Percentiles rank a stretch among this genome's conserved stretches.
Evolutionary conservation across 352 stramenopile genomes (phyloP).

Genomic region (Globisporangium paddicum): DNA sequence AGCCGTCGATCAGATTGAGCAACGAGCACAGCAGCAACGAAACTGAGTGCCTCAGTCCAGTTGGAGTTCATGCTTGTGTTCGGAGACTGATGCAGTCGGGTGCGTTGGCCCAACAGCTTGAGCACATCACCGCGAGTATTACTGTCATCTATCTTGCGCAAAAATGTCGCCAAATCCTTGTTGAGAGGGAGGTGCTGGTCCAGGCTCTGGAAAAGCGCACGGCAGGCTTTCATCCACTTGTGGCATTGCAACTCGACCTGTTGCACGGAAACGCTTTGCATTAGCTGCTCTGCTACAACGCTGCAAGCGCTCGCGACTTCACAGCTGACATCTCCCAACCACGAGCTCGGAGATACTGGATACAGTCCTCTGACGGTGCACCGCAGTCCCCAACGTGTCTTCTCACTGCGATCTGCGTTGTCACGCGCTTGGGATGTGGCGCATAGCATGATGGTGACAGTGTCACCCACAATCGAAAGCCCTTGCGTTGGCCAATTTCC

Average conservation of each 20-base stretch:
- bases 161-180: not conserved
- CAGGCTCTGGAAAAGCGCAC: conserved; percentile 23
- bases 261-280: conserved; percentile 26
- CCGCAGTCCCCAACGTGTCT: conserved; percentile 52
- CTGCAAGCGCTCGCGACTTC: conserved; percentile 33
- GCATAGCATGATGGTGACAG: conserved; percentile 62
- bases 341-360: conserved; percentile 10
- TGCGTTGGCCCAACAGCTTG: not conserved
- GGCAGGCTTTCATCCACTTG: conserved; percentile 19
- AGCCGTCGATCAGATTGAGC: conserved; percentile 3
- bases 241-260: conserved; percentile 25
- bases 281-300: conserved; percentile 30
- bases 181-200: not conserved
- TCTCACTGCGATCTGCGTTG: conserved; percentile 25
- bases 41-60: conserved; percentile 12
- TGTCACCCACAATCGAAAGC: conserved; percentile 57
- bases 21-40: conserved; percentile 9
- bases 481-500: conserved; percentile 56
- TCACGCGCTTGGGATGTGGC: conserved; percentile 51
- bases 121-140: conserved; percentile 16
- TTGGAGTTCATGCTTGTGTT: conserved; percentile 12
- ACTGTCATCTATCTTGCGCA: conserved; percentile 20
- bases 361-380: conserved; percentile 47
- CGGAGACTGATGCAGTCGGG: conserved; percentile 13
- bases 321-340: conserved; percentile 26